Evolutionary conservation across 106 monocot genomes (phyloP), one percentile per base, ranked within the genome.

Genomic region (Apostasia ramifera): DNA sequence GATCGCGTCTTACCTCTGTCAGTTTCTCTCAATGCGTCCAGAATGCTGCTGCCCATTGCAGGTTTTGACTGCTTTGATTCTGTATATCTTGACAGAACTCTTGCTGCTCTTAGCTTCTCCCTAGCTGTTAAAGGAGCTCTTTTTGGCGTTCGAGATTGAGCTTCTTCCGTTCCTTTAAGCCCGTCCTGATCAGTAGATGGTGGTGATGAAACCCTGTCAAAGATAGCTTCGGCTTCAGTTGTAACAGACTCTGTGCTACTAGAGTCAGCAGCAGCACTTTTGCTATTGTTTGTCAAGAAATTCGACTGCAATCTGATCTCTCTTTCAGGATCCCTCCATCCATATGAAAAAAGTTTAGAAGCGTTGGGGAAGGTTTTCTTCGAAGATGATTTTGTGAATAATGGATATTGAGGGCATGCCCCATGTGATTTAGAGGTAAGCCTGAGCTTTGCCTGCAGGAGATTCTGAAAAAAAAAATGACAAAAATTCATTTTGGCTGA

Each of bases 101-200:
- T 77, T 10, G 94, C 94, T 38, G 87, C 90, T 54, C 90, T 76
- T 44, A 94, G 78, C 78, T 82, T 90, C 60, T 94, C 94, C 55
- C 94, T 83, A 15, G 87, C 94, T 38, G 85, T 90, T 51, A 90
- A 49, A 53, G 80, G 71, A 13, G 84, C 12, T 57, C 78, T 77
- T 64, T 84, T 94, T 4, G 65, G 53, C 53, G 50, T 13, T 7
- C 50, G 77, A 55, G 26, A 46, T 46, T 61, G 69, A 68, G 48
- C 59, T 72, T 41, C 57, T 41, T 11, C 54, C 70, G 40, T 73
- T 71, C 46, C 42, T 43, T 41, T 66, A 26, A 59, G 39, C 6
- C 6, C 39, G 37, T 4, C 26, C 15, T 57, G 57, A 15, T 56
- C 2, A 69, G 55, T 46, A 71, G 52, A 11, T 63, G 66, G 47